Base-by-base conservation (phyloP, 495 filamentous ascomycete species). In the Penicillium argentinense region DNA sequence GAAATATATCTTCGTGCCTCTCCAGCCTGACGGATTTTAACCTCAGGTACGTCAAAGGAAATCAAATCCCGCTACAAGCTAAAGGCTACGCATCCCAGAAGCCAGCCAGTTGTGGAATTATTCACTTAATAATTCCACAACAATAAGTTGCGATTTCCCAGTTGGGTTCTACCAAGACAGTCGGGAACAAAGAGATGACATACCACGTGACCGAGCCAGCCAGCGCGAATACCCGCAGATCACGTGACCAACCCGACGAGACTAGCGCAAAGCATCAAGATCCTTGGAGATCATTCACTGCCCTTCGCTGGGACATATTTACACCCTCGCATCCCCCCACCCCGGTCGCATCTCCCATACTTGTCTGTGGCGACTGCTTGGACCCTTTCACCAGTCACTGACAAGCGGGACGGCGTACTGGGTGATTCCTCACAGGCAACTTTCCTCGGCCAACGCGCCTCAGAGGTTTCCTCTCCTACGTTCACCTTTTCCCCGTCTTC, bases 251-350 rank as follows among this genome's bases (percentile, higher is more conserved):
- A 29, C 26, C 24, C 12, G 51, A 50, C 22, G 42, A 40, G 55
- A 25, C 51, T 62, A 62, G 58, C 33, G 47, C 33, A 47, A 53
- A 59, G 58, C 55, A 62, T 59, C 55, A 50, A 56, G 45, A 57
- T 45, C 49, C 50, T 57, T 41, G 53, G 47, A 56, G 53, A 62
- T 60, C 49, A 30, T 57, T 53, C 59, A 36, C 42, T 49, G 39
- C 37, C 45, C n/a, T 53, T 45, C 43, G 52, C 46, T 57, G 59
- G 48, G 56, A 49, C 38, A 33, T 38, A 27, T 47, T 39, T 48
- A 33, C 39, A 46, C 33, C 49, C 47, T 24, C 52, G 26, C 47
- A 59, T 59, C 59, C 46, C 56, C 38, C 29, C 46, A n/a, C 47
- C 43, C 12, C 18, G 8, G 23, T 45, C 43, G 34, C 41, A 45